A percentile compares a stretch with the other conserved stretches of the same genome.
phyloP scores from a whole-genome alignment of 2,329 filamentous ascomycete genomes.

The Ophiostoma angusticollis region DNA sequence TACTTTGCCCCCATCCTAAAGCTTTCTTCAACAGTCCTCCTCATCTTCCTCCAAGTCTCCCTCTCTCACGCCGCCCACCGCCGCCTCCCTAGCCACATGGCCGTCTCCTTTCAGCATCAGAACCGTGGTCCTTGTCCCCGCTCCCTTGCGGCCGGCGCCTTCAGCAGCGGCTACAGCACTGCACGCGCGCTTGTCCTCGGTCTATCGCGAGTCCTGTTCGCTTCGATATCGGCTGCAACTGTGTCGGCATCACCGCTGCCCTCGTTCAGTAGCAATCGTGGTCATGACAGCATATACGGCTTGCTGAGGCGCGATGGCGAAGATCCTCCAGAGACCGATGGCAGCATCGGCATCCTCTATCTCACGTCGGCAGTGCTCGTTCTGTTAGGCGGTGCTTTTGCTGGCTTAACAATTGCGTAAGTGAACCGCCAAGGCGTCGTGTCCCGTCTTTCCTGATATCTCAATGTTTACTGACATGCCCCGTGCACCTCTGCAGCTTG shows the following conservation, averaged over 20 bases:
- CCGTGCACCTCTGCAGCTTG: constrained; percentile 23
- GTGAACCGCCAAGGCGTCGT: constrained; percentile 21
- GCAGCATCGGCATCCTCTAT: constrained; percentile 70
- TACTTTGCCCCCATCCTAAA: too few relatives aligned
- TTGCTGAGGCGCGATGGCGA: constrained; percentile 22
- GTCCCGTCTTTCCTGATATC: background rate
- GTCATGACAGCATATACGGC: background rate
- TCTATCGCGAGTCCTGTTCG: constrained; percentile 36
- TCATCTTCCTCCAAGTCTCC: background rate
- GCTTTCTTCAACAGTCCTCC: background rate
- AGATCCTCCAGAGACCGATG: constrained; percentile 41
- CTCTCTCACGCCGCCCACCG: background rate
- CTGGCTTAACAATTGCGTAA: constrained; percentile 79
- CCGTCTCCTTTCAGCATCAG: background rate
- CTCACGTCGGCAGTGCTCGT: constrained; percentile 69
- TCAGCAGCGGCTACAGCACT: constrained; percentile 21
- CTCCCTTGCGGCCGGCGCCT: background rate
- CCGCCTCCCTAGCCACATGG: too few relatives aligned
- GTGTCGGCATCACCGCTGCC: constrained; percentile 30
- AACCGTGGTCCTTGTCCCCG: constrained; percentile 2
- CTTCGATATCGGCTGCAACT: constrained; percentile 31
- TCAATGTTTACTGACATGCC: background rate
- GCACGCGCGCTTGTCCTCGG: constrained; percentile 37
- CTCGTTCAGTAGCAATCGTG: constrained; percentile 10
- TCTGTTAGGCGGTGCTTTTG: constrained; percentile 81